A percentile compares a stretch with the other conserved stretches of the same genome.
These are phyloP conservation scores for Raffaelea arxii DNA, from an alignment of 2,329 filamentous ascomycete species.

Conservation along the genomic window DNA sequence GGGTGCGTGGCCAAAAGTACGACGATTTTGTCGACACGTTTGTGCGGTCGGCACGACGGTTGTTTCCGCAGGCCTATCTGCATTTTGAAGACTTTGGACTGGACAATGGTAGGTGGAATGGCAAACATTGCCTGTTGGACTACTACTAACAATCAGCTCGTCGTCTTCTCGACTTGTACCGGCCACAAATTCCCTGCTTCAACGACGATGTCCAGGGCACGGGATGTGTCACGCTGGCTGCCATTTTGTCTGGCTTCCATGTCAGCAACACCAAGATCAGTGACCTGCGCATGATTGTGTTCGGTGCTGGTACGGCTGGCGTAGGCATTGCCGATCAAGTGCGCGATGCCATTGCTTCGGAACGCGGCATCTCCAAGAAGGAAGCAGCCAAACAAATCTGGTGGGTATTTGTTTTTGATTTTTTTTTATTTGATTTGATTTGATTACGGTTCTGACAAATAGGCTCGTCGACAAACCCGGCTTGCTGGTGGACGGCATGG, in stretches of 20 bases:
- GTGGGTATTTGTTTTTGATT: constrained; percentile 26
- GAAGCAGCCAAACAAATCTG: constrained; percentile 75
- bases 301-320: constrained; percentile 73
- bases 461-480: constrained; percentile 78
- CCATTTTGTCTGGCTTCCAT: constrained; percentile 66
- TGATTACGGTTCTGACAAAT: too few relatives aligned
- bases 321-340: constrained; percentile 82
- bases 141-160: constrained; percentile 36
- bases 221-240: constrained; percentile 76
- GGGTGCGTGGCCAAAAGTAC: constrained; percentile 62
- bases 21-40: constrained; percentile 70
- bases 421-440: neutral
- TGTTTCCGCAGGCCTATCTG: constrained; percentile 72
- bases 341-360: constrained; percentile 64
- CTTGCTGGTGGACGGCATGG: constrained; percentile 53
- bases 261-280: constrained; percentile 56
- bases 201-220: constrained; percentile 81
- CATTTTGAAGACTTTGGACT: constrained; percentile 89
- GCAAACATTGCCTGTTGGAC: neutral
- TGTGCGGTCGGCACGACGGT: constrained; percentile 54
- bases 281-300: constrained; percentile 64
- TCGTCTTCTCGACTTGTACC: constrained; percentile 66
- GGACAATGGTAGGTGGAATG: constrained; percentile 42
- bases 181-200: constrained; percentile 68
- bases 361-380: constrained; percentile 56